Evolutionary conservation across 306 rosid genomes (phyloP).

Genomic region (Styphnolobium japonicum): DNA sequence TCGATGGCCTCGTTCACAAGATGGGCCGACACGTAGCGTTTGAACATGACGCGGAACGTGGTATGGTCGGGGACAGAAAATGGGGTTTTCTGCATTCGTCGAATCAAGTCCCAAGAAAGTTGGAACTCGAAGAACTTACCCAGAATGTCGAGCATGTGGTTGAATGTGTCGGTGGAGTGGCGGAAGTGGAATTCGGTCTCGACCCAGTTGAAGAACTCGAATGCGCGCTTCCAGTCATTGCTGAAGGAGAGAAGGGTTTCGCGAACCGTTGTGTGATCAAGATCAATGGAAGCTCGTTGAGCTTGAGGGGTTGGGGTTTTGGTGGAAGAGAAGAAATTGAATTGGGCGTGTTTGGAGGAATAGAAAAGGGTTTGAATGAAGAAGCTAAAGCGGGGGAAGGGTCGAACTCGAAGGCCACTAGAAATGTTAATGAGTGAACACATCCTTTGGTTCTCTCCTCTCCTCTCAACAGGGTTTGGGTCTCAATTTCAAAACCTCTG

Average conservation of each 20-base stretch:
- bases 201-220: slow-evolving; percentile 83
- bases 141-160: slow-evolving; percentile 66
- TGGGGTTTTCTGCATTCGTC: slow-evolving; percentile 54
- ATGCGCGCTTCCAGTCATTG: slow-evolving; percentile 82
- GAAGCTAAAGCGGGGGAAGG: slow-evolving; percentile 14
- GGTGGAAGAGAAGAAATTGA: too few relatives aligned
- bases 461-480: too few relatives aligned
- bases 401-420: background rate
- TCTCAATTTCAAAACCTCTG: too few relatives aligned
- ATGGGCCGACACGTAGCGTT: slow-evolving; percentile 70
- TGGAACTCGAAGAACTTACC: slow-evolving; percentile 82
- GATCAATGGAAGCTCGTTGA: background rate
- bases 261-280: slow-evolving; percentile 45
- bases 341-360: too few relatives aligned
- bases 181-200: slow-evolving; percentile 34
- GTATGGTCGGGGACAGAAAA: slow-evolving; percentile 58
- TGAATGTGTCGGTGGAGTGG: slow-evolving; percentile 73
- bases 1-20: slow-evolving; percentile 59
- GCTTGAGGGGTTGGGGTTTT: background rate
- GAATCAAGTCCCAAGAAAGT: slow-evolving; percentile 59
- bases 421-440: slow-evolving; percentile 6
- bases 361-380: slow-evolving; percentile 1
- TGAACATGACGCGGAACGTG: slow-evolving; percentile 75
- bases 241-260: slow-evolving; percentile 58
- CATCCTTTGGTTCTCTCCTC: slow-evolving; percentile 17